phyloP scores from a whole-genome alignment of 1,284 basidiomycete genomes.

The Cerioporus squamosus region DNA sequence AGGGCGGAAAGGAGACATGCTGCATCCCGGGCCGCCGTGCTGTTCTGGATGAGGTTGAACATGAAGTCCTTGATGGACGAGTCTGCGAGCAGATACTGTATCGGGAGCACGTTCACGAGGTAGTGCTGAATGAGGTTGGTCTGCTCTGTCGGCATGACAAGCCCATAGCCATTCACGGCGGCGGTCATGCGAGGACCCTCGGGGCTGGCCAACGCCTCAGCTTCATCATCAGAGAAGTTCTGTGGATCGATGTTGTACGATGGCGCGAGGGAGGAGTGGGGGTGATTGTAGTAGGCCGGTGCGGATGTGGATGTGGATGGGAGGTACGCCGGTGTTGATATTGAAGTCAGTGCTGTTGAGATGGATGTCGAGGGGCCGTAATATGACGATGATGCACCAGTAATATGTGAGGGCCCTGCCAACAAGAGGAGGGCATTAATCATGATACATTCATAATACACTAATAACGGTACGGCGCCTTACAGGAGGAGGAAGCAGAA shows the following conservation, averaged over 20 bases:
- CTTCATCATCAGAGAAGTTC: constrained; percentile 29
- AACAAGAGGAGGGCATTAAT: constrained; percentile 65
- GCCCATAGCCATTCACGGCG: constrained; percentile 28
- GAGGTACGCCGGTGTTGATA: constrained; percentile 17
- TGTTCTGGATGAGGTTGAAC: constrained; percentile 50
- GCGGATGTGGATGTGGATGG: constrained; percentile 3
- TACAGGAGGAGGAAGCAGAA: constrained; percentile 51
- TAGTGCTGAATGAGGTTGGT: constrained; percentile 46
- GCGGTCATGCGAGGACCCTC: constrained; percentile 15
- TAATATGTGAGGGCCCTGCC: constrained; percentile 48
- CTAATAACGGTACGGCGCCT: constrained; percentile 73
- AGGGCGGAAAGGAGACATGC: constrained; percentile 61
- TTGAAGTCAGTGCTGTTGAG: constrained; percentile 21
- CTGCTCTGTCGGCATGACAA: constrained; percentile 34
- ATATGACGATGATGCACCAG: constrained; percentile 26
- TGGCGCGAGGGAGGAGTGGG: constrained; percentile 24
- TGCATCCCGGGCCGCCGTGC: constrained; percentile 48
- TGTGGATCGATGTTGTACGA: constrained; percentile 29
- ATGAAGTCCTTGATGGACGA: constrained; percentile 45
- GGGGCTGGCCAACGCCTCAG: constrained; percentile 18
- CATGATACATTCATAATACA: constrained; percentile 69
- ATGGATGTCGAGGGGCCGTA: constrained; percentile 17
- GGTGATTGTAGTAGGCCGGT: constrained; percentile 22
- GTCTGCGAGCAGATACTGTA: constrained; percentile 72
- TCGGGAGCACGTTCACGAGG: constrained; percentile 56